Base-by-base conservation (phyloP, 257 asterid species). In the Solanum appendiculatum region DNA sequence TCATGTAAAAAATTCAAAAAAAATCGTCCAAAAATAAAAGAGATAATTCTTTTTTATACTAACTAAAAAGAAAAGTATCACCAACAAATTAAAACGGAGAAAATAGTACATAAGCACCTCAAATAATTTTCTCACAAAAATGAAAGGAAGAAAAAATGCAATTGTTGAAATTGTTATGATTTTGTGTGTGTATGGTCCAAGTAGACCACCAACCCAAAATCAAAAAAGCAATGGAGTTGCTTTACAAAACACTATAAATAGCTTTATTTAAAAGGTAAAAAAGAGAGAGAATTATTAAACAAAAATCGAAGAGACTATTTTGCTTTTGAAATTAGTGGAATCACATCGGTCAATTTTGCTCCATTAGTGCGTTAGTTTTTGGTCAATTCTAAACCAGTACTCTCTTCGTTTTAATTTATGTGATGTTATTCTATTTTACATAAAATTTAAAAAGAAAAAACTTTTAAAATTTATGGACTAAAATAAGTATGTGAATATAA, bases 311-410 rank as follows among this genome's bases (percentile, higher is more conserved):
- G 77, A 37, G 60, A 64, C 84, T 27, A n/a, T 27, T 80, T 84
- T 63, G 73, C 78, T 84, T 84, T 84, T 42, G 29, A 44, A 60
- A 63, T 39, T 85, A 85, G 87, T 85, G 87, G 87, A 46, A 69
- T 85, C 70, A 69, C 16, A 48, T 85, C 83, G 64, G 82, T 44
- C 69, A 20, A 69, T 64, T 37, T 44, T 42, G 84, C 40, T 14
- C 25, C 84, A 44, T 27, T 46, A 27, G 18, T 44, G 64, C 18
- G 6, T 78, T 44, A 44, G 46, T 15, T 44, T 46, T 42, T 77
- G 5, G 9, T 27, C 18, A 27, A 40, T 75, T 40, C 20, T 7
- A 23, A 39, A 39, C 14, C 4, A 1, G 2, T 66, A 60, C 13
- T 58, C 29, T 12, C 1, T 11, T 1, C 2, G 1, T n/a, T 58